phyloP scores from a whole-genome alignment of 306 rosid species.

The Astragalus membranaceus region DNA sequence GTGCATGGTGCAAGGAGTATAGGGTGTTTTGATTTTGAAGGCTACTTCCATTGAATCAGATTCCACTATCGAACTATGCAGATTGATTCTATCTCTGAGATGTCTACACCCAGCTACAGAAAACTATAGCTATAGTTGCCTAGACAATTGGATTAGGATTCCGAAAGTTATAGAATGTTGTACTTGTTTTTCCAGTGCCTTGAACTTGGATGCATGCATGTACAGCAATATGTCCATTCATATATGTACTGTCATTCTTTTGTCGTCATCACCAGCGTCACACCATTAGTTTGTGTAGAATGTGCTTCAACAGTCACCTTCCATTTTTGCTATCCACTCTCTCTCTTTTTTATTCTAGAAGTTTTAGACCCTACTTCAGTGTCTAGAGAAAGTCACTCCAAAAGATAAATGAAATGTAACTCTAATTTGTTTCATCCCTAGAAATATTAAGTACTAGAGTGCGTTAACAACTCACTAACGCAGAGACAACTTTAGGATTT shows the following conservation, averaged over 20 bases:
- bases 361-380: too few species aligned
- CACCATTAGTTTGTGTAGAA: not conserved
- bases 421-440: too few species aligned
- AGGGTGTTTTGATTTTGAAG: constrained; percentile 13
- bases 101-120: constrained; percentile 22
- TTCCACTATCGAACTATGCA: constrained; percentile 23
- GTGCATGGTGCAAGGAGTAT: not conserved
- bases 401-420: too few species aligned
- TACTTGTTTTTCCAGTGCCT: constrained; percentile 2
- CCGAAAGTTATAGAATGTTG: not conserved
- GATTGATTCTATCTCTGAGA: constrained; percentile 13
- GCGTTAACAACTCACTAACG: too few species aligned
- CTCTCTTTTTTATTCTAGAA: too few species aligned
- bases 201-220: constrained; percentile 22
- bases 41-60: constrained; percentile 32
- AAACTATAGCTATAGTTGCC: not conserved
- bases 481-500: too few species aligned
- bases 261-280: not conserved
- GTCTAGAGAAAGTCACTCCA: too few species aligned
- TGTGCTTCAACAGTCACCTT: constrained; percentile 10
- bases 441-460: too few species aligned
- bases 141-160: constrained; percentile 3
- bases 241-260: constrained; percentile 2
- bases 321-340: not conserved
- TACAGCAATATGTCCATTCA: not conserved